Base-by-base conservation (phyloP, 345 rosid species). In the Pistacia vera region DNA sequence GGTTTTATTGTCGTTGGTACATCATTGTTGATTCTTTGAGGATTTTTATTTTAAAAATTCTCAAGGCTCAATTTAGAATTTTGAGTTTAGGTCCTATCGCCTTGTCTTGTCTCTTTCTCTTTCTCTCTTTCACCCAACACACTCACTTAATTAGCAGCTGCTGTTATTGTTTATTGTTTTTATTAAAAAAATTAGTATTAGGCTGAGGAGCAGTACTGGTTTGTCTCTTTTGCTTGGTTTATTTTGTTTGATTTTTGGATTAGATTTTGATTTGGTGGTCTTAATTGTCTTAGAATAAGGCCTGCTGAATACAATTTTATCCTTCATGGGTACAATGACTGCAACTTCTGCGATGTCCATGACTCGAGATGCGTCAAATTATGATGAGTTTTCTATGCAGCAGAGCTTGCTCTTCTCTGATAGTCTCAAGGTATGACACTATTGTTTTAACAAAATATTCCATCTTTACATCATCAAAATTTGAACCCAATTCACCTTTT, bases 381-480 rank as follows among this genome's bases (percentile, higher is more conserved):
- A 88, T 36, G 97, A 93, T 74, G 98, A 93, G 83, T 71, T 79
- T 70, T 86, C 90, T 66, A 93, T 93, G 98, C 91, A 89, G 77
- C 95, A 91, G 83, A 90, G 95, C 81, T 74, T 93, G 85, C 89
- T 91, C 64, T 91, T 93, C 88, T 88, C 95, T 48, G 93, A 91
- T 84, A 86, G 93, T 81, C 97, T 93, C 41, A 91, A 91, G 97
- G 98, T 91, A 51, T 36, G 28, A 49, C 14, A 54, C 68, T 64
- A 18, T 38, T 48, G 44, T 56, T 54, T 33, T 69, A 33, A 69
- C 22, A 17, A 36, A 69, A 69, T 11, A 16, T 17, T 30, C 16
- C 72, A 68, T 48, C 16, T 51, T 3, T 9, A 16, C 22, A 4
- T 51, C 18, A 18, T 49, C n/a, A 22, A 33, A 68, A 30, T 38